phyloP scores from a whole-genome alignment of 306 rosid genomes.

The Trifolium repens region DNA sequence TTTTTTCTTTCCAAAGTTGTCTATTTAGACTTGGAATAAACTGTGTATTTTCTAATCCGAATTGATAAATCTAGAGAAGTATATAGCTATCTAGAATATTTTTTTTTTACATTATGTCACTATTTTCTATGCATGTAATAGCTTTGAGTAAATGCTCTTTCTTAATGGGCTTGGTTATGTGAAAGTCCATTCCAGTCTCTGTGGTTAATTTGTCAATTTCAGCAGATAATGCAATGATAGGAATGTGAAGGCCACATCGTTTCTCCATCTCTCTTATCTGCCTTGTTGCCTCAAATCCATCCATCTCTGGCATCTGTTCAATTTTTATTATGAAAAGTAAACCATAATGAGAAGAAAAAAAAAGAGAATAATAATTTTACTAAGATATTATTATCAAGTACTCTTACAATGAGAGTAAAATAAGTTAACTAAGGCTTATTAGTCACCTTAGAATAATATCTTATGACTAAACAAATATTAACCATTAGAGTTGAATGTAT shows the following conservation, averaged over 20 bases:
- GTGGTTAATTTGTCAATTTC: conserved; percentile 40
- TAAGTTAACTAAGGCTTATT: no score
- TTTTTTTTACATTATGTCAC: neutral
- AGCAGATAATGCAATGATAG: conserved; percentile 79
- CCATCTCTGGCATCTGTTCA: conserved; percentile 70
- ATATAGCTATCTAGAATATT: no score
- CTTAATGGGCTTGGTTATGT: conserved; percentile 59
- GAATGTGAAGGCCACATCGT: conserved; percentile 51
- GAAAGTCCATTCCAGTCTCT: conserved; percentile 71
- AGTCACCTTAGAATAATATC: no score
- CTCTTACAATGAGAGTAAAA: no score
- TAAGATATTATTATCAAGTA: no score
- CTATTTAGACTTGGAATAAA: no score
- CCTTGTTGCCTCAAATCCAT: conserved; percentile 68
- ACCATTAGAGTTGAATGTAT: no score
- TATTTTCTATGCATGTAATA: conserved; percentile 45
- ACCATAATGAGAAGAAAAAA: neutral
- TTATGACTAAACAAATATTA: no score
- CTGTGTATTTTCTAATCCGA: no score
- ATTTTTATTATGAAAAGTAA: conserved; percentile 10
- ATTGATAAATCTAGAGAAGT: no score
- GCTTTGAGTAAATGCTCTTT: conserved; percentile 51
- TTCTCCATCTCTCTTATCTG: conserved; percentile 63
- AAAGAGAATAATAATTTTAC: no score
- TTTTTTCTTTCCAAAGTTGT: no score